Conservation (phyloP, 352 stramenopile species). For the Phytophthora chlamydospora region DNA sequence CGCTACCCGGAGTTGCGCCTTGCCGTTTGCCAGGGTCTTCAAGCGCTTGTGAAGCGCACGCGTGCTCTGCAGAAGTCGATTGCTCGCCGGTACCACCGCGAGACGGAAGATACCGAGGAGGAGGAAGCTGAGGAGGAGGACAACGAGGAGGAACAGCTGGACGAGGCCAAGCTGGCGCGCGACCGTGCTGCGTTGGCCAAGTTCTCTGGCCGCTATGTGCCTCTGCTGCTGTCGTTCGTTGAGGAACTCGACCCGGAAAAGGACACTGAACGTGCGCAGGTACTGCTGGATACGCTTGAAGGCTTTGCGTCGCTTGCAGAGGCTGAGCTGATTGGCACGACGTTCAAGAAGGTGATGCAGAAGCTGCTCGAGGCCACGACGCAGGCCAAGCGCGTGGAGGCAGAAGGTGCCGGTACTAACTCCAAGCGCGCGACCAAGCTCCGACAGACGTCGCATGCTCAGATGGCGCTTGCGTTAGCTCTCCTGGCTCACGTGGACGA, state of each 20-base stretch:
- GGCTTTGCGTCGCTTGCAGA: constrained; percentile 84
- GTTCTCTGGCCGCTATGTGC: constrained; percentile 84
- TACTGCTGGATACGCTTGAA: constrained; percentile 81
- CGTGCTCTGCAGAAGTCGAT: constrained; percentile 50
- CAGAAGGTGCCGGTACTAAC: constrained; percentile 40
- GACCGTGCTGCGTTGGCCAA: constrained; percentile 82
- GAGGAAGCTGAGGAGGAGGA: constrained; percentile 42
- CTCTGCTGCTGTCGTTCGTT: constrained; percentile 84
- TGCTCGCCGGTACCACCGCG: constrained; percentile 48
- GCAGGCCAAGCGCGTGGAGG: constrained; percentile 69
- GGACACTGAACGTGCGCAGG: constrained; percentile 71
- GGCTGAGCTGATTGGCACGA: constrained; percentile 58
- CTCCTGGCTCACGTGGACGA: constrained; percentile 83
- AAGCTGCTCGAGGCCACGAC: constrained; percentile 88
- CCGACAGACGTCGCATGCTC: constrained; percentile 68
- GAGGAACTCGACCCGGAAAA: constrained; percentile 83
- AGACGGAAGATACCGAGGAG: constrained; percentile 52
- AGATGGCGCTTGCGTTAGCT: constrained; percentile 82
- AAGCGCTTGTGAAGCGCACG: constrained; percentile 79
- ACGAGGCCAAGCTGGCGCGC: constrained; percentile 76
- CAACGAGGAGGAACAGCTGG: constrained; percentile 61
- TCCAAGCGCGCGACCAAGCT: constrained; percentile 59
- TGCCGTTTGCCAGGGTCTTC: constrained; percentile 85
- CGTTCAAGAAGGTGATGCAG: constrained; percentile 92
- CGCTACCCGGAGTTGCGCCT: constrained; percentile 85